These are phyloP conservation scores for Delonix regia DNA, from an alignment of 306 rosid species.

Conservation along the genomic window DNA sequence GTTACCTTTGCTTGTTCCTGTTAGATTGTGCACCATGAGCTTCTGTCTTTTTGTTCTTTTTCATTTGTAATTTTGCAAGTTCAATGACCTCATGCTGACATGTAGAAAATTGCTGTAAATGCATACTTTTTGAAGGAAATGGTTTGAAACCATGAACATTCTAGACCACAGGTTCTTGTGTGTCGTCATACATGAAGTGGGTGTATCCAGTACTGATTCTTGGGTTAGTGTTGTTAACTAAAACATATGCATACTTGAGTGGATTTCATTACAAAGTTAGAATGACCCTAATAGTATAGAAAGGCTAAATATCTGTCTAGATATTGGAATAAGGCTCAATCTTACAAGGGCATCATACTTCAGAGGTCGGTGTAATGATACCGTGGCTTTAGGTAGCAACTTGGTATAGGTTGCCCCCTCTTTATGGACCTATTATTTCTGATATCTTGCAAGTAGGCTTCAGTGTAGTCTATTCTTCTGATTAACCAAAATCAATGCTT, in stretches of 20 bases:
- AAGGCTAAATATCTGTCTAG: conserved; percentile 42
- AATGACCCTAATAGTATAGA: conserved; percentile 28
- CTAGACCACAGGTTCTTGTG: conserved; percentile 4
- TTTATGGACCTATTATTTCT: conserved; percentile 30
- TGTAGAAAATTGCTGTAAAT: neutral
- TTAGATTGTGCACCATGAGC: neutral
- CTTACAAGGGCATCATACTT: conserved; percentile 33
- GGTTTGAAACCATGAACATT: neutral
- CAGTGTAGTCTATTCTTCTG: conserved; percentile 12
- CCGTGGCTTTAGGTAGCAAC: conserved; percentile 54
- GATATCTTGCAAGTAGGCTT: conserved; percentile 26
- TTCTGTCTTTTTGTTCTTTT: neutral
- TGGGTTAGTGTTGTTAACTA: neutral
- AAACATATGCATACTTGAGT: neutral
- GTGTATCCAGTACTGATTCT: conserved; percentile 4
- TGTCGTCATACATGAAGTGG: neutral
- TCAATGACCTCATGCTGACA: neutral
- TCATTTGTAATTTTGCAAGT: neutral
- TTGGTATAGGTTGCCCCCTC: conserved; percentile 51
- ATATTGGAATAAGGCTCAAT: conserved; percentile 32
- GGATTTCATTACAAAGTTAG: conserved; percentile 25
- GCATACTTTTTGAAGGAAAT: neutral
- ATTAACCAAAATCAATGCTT: neutral
- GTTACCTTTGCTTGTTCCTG: neutral
- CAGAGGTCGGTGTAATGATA: conserved; percentile 47